Base-by-base conservation (phyloP, 2,329 filamentous ascomycete genomes). In the Botrytis sinoallii region DNA sequence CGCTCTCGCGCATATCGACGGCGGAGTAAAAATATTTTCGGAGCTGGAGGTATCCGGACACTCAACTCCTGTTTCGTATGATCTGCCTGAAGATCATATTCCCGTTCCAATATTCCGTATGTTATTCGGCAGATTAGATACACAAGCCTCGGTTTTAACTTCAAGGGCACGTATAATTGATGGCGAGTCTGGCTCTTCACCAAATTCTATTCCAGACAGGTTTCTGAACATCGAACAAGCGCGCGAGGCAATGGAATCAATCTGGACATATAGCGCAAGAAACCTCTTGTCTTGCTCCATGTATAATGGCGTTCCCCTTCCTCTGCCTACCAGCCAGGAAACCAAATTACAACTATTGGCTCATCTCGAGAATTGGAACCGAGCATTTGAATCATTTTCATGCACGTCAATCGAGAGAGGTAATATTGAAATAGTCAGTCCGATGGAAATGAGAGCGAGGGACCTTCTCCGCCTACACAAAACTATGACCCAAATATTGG, bases 1-100 rank as follows among this genome's bases (percentile, higher is more conserved):
- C 5, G 76, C 75, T 52, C 59, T 77, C 4, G 73, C 75, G 16
- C 76, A 77, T 60, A 75, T 77, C 35, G 70, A 77, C 48, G 73
- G 74, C 16, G 75, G 74, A 12, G 64, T 75, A 2, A 77, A 67
- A 35, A 77, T 77, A 22, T 20, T 77, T 20, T 72, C 72, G 40
- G 75, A 77, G 35, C 61, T 75, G n/a, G 65, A 73, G 57, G 63
- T 42, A 14, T 52, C 63, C 25, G 22, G 55, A 48, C 40, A 60
- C 32, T 16, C n/a, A 38, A 25, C 29, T 40, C 18, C 35, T n/a
- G 12, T 35, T 32, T n/a, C 38, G 42, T 25, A n/a, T 5, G 22
- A 32, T 14, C 9, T 46, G 22, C 40, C 40, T 16, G 52, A 46
- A 68, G 70, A 72, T 25, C 8, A 76, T 5, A 72, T 73, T 22